phyloP scores from a whole-genome alignment of 2,329 filamentous ascomycete genomes.

The Phialophora chinensis region DNA sequence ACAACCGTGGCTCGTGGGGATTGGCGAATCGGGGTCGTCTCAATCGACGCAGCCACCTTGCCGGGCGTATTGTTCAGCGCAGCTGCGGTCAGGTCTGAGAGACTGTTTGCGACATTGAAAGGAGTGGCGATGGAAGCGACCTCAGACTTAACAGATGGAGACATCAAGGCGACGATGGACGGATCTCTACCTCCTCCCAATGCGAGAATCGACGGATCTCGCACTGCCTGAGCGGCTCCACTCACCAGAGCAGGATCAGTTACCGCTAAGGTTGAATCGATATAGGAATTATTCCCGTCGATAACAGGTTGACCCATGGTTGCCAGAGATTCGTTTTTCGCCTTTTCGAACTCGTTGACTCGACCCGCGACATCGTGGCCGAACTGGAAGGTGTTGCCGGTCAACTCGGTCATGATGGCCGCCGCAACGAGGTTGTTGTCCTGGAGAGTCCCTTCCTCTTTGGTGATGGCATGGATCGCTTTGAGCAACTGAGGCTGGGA shows the following conservation, averaged over 20 bases:
- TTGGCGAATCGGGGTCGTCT: background rate
- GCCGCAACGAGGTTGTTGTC: slow-evolving; percentile 19
- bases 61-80: background rate
- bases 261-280: background rate
- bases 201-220: slow-evolving; percentile 10
- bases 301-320: background rate
- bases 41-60: background rate
- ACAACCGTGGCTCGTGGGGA: background rate
- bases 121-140: background rate
- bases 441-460: slow-evolving; percentile 10
- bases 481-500: slow-evolving; percentile 17
- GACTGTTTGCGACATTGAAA: background rate
- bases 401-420: slow-evolving; percentile 30
- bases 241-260: background rate
- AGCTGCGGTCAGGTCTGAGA: slow-evolving; percentile 2
- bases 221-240: background rate
- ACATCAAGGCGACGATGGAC: slow-evolving; percentile 11
- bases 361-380: slow-evolving; percentile 21
- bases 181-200: background rate
- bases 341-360: slow-evolving; percentile 16
- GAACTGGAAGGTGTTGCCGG: slow-evolving; percentile 25
- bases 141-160: slow-evolving; percentile 27
- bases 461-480: slow-evolving; percentile 25
- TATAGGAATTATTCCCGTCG: background rate
- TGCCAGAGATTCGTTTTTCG: background rate